These are phyloP conservation scores for Teunomyces tritomae DNA, from an alignment of 805 yeast species.

Conservation along the genomic window DNA sequence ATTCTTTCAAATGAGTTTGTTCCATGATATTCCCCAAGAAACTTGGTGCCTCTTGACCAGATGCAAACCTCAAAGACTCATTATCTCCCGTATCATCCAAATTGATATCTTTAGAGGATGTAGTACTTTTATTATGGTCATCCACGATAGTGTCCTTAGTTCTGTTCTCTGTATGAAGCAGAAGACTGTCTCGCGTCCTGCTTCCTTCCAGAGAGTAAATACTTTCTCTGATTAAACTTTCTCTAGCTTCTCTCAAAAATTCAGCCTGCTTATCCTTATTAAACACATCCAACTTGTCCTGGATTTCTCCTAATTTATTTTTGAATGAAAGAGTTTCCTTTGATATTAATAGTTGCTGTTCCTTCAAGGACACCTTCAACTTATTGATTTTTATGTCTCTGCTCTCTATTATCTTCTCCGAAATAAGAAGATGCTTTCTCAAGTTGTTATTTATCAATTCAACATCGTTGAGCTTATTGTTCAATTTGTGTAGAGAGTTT, in stretches of 20 bases:
- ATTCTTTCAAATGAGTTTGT: neutral
- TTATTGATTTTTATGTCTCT: constrained; percentile 56
- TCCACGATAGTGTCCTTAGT: constrained; percentile 12
- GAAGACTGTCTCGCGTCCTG: constrained; percentile 12
- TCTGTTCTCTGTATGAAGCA: constrained; percentile 11
- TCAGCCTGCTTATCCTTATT: constrained; percentile 13
- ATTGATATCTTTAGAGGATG: neutral
- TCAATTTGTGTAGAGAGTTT: constrained; percentile 54
- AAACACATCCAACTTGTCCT: constrained; percentile 13
- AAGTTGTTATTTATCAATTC: constrained; percentile 59
- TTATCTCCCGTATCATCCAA: neutral
- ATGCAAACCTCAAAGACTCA: neutral
- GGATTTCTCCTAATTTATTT: constrained; percentile 33
- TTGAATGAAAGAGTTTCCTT: constrained; percentile 52
- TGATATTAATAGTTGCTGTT: constrained; percentile 48
- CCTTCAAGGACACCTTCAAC: constrained; percentile 48
- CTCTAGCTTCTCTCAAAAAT: constrained; percentile 11
- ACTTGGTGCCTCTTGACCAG: neutral
- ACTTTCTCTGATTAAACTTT: constrained; percentile 13
- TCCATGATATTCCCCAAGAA: neutral
- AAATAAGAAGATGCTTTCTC: constrained; percentile 52
- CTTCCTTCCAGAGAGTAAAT: constrained; percentile 13
- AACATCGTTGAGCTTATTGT: constrained; percentile 57
- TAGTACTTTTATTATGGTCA: neutral
- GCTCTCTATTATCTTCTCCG: constrained; percentile 55